Percentiles rank a stretch among this genome's conserved stretches.
Evolutionary conservation across 2,329 filamentous ascomycete genomes (phyloP).

Genomic region (Pseudogymnoascus sp.): DNA sequence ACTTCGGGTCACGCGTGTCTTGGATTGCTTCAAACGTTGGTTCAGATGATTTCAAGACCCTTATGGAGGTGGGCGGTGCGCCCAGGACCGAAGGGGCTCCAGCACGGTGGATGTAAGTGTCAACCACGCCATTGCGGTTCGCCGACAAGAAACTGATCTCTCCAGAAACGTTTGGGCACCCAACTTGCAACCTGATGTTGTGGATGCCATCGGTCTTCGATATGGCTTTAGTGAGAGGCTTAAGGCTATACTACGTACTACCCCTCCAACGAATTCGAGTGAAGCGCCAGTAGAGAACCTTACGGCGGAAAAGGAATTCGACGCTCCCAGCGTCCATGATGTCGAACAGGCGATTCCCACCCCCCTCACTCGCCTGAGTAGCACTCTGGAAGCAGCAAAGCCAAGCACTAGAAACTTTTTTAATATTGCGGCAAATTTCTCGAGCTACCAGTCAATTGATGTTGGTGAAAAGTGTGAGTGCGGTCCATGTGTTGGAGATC

Average conservation of each 20-base stretch:
- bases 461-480: constrained; percentile 52
- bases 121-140: background rate
- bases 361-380: constrained; percentile 14
- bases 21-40: constrained; percentile 48
- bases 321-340: constrained; percentile 11
- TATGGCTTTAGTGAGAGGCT: constrained; percentile 57
- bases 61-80: constrained; percentile 28
- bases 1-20: constrained; percentile 50
- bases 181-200: constrained; percentile 46
- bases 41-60: constrained; percentile 31
- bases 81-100: constrained; percentile 31
- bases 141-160: constrained; percentile 10
- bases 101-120: constrained; percentile 62
- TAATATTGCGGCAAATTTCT: constrained; percentile 59
- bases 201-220: constrained; percentile 26
- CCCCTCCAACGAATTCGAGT: constrained; percentile 33
- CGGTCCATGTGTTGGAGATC: constrained; percentile 15
- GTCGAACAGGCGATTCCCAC: constrained; percentile 21
- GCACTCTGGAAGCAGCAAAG: background rate
- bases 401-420: constrained; percentile 24
- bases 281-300: constrained; percentile 16
- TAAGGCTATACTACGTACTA: constrained; percentile 53
- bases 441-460: constrained; percentile 68
- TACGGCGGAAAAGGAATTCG: constrained; percentile 9
- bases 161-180: constrained; percentile 63